A percentile compares a stretch with the other conserved stretches of the same genome.
phyloP scores from a whole-genome alignment of 805 yeast species.

The Metschnikowia anglica region DNA sequence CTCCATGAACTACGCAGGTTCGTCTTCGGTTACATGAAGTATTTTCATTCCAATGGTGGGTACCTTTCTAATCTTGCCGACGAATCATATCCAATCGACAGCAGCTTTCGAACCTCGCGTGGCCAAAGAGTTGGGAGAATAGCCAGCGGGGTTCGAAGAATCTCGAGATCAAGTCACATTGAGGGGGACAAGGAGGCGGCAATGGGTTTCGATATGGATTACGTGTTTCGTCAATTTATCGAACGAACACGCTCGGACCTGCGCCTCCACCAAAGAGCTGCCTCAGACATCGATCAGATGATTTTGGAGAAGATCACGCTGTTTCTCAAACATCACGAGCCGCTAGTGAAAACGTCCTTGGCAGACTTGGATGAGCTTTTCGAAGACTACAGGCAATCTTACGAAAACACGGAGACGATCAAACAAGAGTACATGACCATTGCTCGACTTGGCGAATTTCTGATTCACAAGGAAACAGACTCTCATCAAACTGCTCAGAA shows the following conservation, averaged over 20 bases:
- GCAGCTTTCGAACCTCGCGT: slow-evolving; percentile 23
- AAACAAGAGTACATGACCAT: slow-evolving; percentile 32
- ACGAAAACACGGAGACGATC: slow-evolving; percentile 28
- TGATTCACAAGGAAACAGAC: slow-evolving; percentile 5
- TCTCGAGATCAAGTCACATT: slow-evolving; percentile 1
- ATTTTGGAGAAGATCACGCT: slow-evolving; percentile 35
- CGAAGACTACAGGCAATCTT: slow-evolving; percentile 27
- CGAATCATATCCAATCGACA: slow-evolving; percentile 25
- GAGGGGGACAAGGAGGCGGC: background rate
- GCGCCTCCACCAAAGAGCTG: slow-evolving; percentile 24
- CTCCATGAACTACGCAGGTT: slow-evolving; percentile 41
- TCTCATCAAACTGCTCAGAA: background rate
- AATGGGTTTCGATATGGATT: slow-evolving; percentile 12
- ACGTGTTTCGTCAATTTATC: slow-evolving; percentile 17
- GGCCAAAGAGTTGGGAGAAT: slow-evolving; percentile 9
- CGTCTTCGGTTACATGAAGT: slow-evolving; percentile 37
- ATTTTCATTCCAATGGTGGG: slow-evolving; percentile 37
- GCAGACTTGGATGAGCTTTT: slow-evolving; percentile 25
- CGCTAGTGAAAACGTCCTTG: slow-evolving; percentile 27
- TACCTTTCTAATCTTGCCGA: slow-evolving; percentile 29
- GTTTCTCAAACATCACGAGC: slow-evolving; percentile 39
- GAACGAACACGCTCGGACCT: slow-evolving; percentile 13
- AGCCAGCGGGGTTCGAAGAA: slow-evolving; percentile 8
- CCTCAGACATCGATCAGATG: slow-evolving; percentile 34
- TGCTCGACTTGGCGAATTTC: slow-evolving; percentile 33